Evolutionary conservation across 2,329 filamentous ascomycete genomes (phyloP).

Genomic region (Colletotrichum limetticola): DNA sequence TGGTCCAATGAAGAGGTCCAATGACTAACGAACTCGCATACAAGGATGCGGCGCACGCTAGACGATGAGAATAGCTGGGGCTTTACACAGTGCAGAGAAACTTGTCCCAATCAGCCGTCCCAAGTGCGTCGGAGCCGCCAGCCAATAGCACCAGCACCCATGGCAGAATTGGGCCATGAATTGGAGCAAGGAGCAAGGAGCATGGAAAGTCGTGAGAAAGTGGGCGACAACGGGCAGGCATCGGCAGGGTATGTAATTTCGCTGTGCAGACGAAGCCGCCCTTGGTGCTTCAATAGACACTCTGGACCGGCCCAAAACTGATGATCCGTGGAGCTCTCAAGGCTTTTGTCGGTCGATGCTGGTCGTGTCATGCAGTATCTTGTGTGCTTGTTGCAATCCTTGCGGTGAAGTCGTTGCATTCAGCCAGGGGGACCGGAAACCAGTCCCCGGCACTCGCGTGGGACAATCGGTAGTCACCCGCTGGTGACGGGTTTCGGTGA

Average conservation of each 20-base stretch:
- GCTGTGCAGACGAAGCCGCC: conserved; percentile 14
- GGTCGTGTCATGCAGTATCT: neutral
- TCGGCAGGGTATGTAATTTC: conserved; percentile 13
- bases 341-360: conserved; percentile 1
- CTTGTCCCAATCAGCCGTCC: conserved; percentile 10
- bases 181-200: conserved; percentile 10
- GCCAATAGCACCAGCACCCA: conserved; percentile 24
- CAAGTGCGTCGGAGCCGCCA: conserved; percentile 22
- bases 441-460: conserved; percentile 13
- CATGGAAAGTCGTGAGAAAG: conserved; percentile 12
- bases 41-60: conserved; percentile 32
- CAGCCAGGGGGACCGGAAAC: neutral
- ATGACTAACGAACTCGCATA: conserved; percentile 32
- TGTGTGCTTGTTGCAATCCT: conserved; percentile 10
- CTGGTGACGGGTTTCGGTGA: conserved; percentile 1
- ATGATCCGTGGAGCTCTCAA: conserved; percentile 26
- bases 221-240: neutral
- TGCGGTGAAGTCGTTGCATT: conserved; percentile 15
- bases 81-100: conserved; percentile 15
- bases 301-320: conserved; percentile 28
- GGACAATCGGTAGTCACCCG: conserved; percentile 14
- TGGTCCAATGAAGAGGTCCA: conserved; percentile 18
- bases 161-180: conserved; percentile 33
- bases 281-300: conserved; percentile 4
- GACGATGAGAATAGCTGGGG: neutral